Percentiles rank a stretch among this genome's conserved stretches.
Conservation (phyloP, 2,329 filamentous ascomycete genomes). For the Sphaerostilbella broomeana region DNA sequence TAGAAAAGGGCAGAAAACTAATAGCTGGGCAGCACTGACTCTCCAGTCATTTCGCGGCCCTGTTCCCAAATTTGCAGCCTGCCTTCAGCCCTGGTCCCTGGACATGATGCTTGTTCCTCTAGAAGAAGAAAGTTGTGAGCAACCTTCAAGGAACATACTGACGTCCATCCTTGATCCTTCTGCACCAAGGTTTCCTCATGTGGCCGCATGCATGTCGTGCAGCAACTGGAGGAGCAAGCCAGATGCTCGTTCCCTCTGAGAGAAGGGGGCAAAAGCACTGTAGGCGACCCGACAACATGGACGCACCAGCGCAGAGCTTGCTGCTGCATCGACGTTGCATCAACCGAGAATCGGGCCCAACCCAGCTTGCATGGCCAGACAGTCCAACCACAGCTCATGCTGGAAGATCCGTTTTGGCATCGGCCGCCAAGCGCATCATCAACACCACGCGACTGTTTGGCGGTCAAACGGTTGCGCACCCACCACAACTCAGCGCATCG, state of each 20-base stretch:
- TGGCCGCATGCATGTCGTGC: conserved; percentile 20
- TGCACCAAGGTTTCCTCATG: conserved; percentile 13
- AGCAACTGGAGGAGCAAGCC: conserved; percentile 11
- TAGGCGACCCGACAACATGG: conserved; percentile 12
- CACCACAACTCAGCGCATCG: too few species aligned
- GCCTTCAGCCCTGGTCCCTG: too few species aligned
- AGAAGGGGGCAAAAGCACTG: background rate
- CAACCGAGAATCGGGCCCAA: background rate
- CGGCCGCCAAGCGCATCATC: too few species aligned
- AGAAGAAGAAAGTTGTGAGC: background rate
- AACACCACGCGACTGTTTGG: too few species aligned
- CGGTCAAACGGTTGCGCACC: too few species aligned
- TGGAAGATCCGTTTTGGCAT: background rate
- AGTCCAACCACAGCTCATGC: background rate
- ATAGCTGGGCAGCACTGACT: too few species aligned
- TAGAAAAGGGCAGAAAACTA: too few species aligned
- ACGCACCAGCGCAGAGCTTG: conserved; percentile 8
- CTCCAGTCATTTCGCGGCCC: too few species aligned
- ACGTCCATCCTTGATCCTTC: conserved; percentile 1
- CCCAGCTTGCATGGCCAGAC: background rate
- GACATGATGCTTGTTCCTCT: conserved; percentile 1
- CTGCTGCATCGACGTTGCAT: conserved; percentile 5
- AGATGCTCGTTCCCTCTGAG: background rate
- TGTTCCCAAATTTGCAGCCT: too few species aligned
- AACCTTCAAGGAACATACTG: background rate